These are phyloP conservation scores for Apophysomyces sp. DNA, from an alignment of 371 early-diverging fungal genomes.

Conservation along the genomic window DNA sequence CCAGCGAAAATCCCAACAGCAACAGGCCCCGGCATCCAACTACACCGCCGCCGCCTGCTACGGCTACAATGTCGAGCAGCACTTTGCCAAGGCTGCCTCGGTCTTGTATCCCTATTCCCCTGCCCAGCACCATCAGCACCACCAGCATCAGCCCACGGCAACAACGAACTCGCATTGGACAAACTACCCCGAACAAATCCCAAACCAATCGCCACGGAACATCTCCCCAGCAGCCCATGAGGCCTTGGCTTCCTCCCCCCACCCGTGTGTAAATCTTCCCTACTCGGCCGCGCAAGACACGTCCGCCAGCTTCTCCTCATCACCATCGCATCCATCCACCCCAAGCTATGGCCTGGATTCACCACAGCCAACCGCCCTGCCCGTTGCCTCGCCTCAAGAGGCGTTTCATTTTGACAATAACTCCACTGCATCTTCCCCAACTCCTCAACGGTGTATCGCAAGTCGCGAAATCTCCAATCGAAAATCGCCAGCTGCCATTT, in stretches of 20 bases:
- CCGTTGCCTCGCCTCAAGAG: neutral
- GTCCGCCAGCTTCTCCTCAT: neutral
- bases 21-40: neutral
- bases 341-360: conserved; percentile 4
- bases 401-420: neutral
- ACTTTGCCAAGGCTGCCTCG: neutral
- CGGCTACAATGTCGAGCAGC: neutral
- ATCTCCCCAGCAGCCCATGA: neutral
- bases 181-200: neutral
- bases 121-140: neutral
- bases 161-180: neutral
- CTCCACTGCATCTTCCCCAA: neutral
- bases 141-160: neutral
- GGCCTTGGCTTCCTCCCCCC: neutral
- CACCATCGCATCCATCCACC: neutral
- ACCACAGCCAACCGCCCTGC: conserved; percentile 1
- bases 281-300: neutral
- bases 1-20: neutral
- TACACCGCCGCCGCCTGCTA: neutral
- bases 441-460: neutral
- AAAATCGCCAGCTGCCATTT: neutral
- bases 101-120: neutral
- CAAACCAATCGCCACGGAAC: neutral
- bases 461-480: neutral
- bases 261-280: neutral